phyloP scores from a whole-genome alignment of 176 grass and related monocot species.

The Themeda triandra region DNA sequence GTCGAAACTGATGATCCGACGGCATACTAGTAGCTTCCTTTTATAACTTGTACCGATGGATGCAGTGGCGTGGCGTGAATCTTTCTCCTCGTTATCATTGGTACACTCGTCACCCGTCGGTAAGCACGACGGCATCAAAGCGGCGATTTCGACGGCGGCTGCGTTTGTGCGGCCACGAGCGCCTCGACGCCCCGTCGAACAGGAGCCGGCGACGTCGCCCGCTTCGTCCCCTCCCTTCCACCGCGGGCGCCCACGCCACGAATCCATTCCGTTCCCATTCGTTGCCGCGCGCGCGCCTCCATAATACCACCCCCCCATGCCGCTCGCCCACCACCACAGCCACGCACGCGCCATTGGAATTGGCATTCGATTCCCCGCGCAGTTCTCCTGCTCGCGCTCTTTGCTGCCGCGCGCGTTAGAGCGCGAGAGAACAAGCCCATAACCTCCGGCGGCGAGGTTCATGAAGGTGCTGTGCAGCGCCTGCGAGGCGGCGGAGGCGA shows the following conservation, averaged over 20 bases:
- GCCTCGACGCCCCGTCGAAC: slow-evolving; percentile 12
- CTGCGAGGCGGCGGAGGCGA: slow-evolving; percentile 80
- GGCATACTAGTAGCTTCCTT: too few species aligned
- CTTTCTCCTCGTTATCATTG: not conserved
- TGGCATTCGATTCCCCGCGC: not conserved
- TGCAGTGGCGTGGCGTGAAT: not conserved
- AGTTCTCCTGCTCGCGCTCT: too few species aligned
- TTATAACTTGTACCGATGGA: not conserved
- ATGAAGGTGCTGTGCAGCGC: slow-evolving; percentile 93
- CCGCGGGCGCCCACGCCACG: slow-evolving; percentile 49
- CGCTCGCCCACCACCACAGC: not conserved
- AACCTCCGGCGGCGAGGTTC: not conserved
- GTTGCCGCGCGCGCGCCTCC: slow-evolving; percentile 9
- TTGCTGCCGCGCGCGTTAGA: not conserved
- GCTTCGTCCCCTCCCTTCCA: slow-evolving; percentile 14
- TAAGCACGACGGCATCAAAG: not conserved
- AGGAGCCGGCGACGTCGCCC: slow-evolving; percentile 42
- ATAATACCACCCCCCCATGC: slow-evolving; percentile 28
- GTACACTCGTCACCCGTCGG: not conserved
- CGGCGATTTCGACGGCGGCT: not conserved
- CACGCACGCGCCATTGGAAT: not conserved
- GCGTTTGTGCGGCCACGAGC: slow-evolving; percentile 36
- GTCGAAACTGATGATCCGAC: not conserved
- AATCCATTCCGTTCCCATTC: slow-evolving; percentile 49
- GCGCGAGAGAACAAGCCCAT: not conserved